phyloP scores from a whole-genome alignment of 2,329 filamentous ascomycete species.

The Beauveria pseudobassiana region DNA sequence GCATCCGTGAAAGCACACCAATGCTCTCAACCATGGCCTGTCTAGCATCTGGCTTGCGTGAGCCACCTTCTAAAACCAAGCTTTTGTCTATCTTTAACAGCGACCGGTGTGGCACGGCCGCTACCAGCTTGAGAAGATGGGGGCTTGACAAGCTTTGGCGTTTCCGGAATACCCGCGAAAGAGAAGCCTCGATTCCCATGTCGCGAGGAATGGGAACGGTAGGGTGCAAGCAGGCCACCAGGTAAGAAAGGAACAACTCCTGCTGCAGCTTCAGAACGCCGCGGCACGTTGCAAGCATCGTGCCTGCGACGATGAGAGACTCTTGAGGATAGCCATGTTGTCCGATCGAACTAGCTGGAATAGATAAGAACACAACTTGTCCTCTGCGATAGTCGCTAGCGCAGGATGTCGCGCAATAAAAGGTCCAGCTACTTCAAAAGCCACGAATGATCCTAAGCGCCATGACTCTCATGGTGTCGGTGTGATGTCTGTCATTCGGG shows the following conservation, averaged over 20 bases:
- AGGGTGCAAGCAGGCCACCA: slow-evolving; percentile 89
- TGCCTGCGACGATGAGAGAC: slow-evolving; percentile 85
- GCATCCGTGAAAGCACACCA: slow-evolving; percentile 83
- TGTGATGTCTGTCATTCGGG: slow-evolving; percentile 85
- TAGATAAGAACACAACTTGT: slow-evolving; percentile 85
- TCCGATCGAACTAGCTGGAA: slow-evolving; percentile 96
- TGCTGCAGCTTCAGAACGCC: slow-evolving; percentile 91
- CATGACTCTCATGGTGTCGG: slow-evolving; percentile 95
- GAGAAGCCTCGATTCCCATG: slow-evolving; percentile 76
- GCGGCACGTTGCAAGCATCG: slow-evolving; percentile 82
- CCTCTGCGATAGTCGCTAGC: slow-evolving; percentile 79
- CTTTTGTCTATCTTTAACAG: slow-evolving; percentile 85
- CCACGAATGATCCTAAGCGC: slow-evolving; percentile 93
- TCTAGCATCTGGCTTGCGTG: slow-evolving; percentile 85
- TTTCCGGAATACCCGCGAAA: slow-evolving; percentile 88
- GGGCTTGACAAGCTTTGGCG: slow-evolving; percentile 79
- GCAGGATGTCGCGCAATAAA: slow-evolving; percentile 90
- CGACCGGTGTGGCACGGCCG: slow-evolving; percentile 81
- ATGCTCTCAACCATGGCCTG: slow-evolving; percentile 99
- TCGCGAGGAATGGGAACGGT: slow-evolving; percentile 91
- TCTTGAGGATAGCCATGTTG: slow-evolving; percentile 94
- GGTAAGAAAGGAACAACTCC: slow-evolving; percentile 88
- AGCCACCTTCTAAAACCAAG: slow-evolving; percentile 84
- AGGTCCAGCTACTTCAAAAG: slow-evolving; percentile 89
- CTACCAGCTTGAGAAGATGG: slow-evolving; percentile 65